A percentile compares a stretch with the other conserved stretches of the same genome.
phyloP scores from a whole-genome alignment of 805 yeast species.

The Wickerhamiella galacta region DNA sequence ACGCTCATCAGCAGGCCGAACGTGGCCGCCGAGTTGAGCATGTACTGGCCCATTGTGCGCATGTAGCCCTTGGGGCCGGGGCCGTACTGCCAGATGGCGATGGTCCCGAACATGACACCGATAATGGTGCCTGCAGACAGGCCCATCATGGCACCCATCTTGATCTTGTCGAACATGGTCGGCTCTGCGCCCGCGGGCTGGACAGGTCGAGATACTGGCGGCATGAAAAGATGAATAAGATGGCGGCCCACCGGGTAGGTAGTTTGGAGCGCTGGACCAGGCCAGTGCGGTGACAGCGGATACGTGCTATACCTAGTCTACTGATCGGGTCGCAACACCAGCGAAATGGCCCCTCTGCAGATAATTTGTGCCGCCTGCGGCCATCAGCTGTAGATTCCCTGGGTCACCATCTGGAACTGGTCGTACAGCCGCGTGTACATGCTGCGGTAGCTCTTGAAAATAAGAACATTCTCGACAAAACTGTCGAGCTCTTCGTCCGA shows the following conservation, averaged over 20 bases:
- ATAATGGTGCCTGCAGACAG: slow-evolving; percentile 81
- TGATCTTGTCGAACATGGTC: slow-evolving; percentile 86
- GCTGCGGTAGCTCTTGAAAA: slow-evolving; percentile 72
- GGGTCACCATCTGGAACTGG: slow-evolving; percentile 86
- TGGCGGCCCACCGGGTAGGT: no score
- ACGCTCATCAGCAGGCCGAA: slow-evolving; percentile 93
- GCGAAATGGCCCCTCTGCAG: no score
- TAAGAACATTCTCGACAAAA: slow-evolving; percentile 61
- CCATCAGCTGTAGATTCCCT: slow-evolving; percentile 63
- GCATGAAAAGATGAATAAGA: no score
- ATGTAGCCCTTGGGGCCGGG: slow-evolving; percentile 98
- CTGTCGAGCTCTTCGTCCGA: slow-evolving; percentile 53
- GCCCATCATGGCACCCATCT: slow-evolving; percentile 98
- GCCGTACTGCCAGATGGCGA: slow-evolving; percentile 78
- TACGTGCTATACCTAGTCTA: no score
- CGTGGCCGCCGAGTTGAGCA: slow-evolving; percentile 91
- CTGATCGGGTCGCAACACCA: no score
- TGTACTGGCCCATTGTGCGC: slow-evolving; percentile 92
- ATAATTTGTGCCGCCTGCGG: no score
- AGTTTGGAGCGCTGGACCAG: no score
- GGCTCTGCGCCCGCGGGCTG: slow-evolving; percentile 26
- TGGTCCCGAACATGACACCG: slow-evolving; percentile 88
- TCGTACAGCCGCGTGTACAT: slow-evolving; percentile 85
- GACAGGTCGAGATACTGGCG: slow-evolving; percentile 1
- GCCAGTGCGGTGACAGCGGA: no score